Evolutionary conservation across 805 yeast species (phyloP).

Genomic region (Starmerella vaccinii): DNA sequence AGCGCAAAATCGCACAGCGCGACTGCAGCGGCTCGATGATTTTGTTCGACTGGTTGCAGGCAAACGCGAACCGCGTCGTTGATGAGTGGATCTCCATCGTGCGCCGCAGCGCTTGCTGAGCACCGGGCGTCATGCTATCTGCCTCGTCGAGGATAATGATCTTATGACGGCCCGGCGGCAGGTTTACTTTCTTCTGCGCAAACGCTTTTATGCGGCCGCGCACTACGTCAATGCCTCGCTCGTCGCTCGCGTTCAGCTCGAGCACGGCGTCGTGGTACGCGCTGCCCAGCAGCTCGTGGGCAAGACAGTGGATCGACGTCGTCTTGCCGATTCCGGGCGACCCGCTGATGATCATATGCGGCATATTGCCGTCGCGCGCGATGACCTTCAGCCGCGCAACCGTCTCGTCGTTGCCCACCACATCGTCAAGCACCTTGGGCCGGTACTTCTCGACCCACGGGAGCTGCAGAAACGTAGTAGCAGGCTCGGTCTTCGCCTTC

Average conservation of each 20-base stretch:
- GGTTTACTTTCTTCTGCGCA: conserved; percentile 83
- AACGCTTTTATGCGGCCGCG: conserved; percentile 87
- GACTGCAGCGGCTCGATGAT: conserved; percentile 95
- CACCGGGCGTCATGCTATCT: conserved; percentile 93
- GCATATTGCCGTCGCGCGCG: conserved; percentile 90
- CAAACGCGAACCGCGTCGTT: conserved; percentile 96
- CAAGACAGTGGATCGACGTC: conserved; percentile 83
- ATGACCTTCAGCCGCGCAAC: conserved; percentile 72
- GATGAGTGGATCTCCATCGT: conserved; percentile 94
- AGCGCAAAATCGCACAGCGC: conserved; percentile 89
- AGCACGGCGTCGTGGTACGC: conserved; percentile 71
- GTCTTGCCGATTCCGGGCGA: conserved; percentile 97
- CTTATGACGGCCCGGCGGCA: conserved; percentile 86
- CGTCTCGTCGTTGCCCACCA: conserved; percentile 90
- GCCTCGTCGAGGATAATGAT: conserved; percentile 91
- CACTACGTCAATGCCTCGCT: conserved; percentile 94
- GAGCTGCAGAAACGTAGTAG: conserved; percentile 14
- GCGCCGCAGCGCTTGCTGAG: conserved; percentile 87
- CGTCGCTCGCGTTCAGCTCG: conserved; percentile 93
- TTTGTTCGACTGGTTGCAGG: conserved; percentile 88
- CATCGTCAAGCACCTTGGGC: conserved; percentile 65
- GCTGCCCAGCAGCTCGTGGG: conserved; percentile 64
- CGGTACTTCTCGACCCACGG: conserved; percentile 90
- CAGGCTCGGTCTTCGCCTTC: conserved; percentile 7
- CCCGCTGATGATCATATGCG: conserved; percentile 88